Conservation (phyloP, 257 asterid genomes). For the Nicotiana sylvestris region DNA sequence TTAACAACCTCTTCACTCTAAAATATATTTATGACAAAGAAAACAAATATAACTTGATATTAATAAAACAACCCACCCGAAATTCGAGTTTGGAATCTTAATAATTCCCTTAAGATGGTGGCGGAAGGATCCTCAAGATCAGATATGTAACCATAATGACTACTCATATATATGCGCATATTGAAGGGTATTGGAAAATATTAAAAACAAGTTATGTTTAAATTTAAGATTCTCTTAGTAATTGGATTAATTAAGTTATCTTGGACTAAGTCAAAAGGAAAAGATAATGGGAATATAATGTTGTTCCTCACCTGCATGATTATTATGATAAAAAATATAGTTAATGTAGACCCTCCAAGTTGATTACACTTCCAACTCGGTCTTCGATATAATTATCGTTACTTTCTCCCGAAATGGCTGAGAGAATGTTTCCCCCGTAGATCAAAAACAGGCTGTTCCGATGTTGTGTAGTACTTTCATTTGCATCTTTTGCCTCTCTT, state of each 20-base stretch:
- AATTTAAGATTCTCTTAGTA: neutral
- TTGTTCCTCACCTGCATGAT: slow-evolving; percentile 25
- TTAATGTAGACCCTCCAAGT: neutral
- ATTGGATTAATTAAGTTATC: neutral
- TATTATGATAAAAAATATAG: slow-evolving; percentile 8
- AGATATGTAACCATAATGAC: too few relatives aligned
- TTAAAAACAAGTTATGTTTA: neutral
- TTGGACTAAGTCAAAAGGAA: slow-evolving; percentile 1
- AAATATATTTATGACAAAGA: too few relatives aligned
- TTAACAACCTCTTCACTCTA: too few relatives aligned
- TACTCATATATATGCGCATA: too few relatives aligned
- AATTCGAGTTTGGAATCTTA: too few relatives aligned
- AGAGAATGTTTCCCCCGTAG: slow-evolving; percentile 32
- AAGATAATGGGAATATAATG: slow-evolving; percentile 28
- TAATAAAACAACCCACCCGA: too few relatives aligned
- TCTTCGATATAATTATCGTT: slow-evolving; percentile 1
- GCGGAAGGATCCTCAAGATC: too few relatives aligned
- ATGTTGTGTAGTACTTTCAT: neutral
- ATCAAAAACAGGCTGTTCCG: slow-evolving; percentile 24
- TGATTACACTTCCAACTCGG: slow-evolving; percentile 24
- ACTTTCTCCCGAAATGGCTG: slow-evolving; percentile 28
- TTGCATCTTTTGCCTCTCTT: neutral
- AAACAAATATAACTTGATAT: too few relatives aligned
- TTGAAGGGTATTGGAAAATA: too few relatives aligned
- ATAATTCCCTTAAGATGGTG: too few relatives aligned